Evolutionary conservation across 768 basidiomycete species (phyloP).

Genomic region (Rhodotorula kratochvilovae): DNA sequence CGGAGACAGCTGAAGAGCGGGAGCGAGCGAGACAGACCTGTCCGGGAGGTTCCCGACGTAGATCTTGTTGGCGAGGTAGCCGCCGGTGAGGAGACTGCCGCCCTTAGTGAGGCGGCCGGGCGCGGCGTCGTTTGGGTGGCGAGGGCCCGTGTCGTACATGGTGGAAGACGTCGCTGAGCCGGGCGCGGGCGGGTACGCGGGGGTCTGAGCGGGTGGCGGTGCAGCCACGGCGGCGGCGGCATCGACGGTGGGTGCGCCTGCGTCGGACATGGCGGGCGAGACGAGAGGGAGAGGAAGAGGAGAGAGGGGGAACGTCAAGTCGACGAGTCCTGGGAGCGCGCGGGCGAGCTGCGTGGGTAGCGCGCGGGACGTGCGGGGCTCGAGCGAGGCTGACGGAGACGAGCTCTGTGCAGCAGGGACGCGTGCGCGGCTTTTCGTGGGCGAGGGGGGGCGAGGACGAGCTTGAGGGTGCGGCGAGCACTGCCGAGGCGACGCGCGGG

Average conservation of each 20-base stretch:
- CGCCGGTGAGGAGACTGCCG: conserved; percentile 31
- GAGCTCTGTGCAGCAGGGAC: not conserved
- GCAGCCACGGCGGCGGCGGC: not conserved
- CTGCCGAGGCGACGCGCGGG: not conserved
- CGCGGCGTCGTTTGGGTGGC: conserved; percentile 33
- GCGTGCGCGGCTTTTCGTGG: not conserved
- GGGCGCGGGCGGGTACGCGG: not conserved
- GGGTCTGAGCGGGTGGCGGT: not conserved
- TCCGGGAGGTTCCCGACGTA: conserved; percentile 44
- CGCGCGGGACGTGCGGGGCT: not conserved
- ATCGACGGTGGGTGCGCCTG: not conserved
- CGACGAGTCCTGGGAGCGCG: not conserved
- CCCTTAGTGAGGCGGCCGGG: conserved; percentile 25
- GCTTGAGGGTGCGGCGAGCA: not conserved
- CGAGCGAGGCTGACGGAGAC: not conserved
- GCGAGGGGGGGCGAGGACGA: not conserved
- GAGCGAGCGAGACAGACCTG: not conserved
- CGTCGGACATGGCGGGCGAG: not conserved
- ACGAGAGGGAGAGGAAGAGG: no score
- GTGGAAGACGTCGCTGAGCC: not conserved
- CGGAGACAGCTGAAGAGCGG: not conserved
- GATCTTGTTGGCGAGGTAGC: conserved; percentile 38
- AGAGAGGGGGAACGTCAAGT: not conserved
- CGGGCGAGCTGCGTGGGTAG: not conserved
- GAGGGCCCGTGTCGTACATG: conserved; percentile 1